Conservation (phyloP, 768 basidiomycete genomes). For the Suillus discolor region DNA sequence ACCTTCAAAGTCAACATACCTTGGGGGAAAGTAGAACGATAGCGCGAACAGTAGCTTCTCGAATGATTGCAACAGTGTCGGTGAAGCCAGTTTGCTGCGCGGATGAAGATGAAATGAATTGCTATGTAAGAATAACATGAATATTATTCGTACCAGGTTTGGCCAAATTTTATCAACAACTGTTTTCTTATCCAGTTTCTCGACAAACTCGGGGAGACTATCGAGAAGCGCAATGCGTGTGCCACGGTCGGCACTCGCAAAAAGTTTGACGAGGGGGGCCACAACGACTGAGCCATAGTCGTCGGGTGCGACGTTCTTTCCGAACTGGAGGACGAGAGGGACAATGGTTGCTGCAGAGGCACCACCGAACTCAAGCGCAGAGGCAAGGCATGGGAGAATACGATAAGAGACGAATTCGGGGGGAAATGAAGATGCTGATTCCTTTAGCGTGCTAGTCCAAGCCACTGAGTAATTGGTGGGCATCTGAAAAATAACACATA, state of each 20-base stretch:
- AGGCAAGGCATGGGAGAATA: constrained; percentile 84
- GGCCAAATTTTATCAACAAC: constrained; percentile 93
- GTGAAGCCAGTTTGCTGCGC: constrained; percentile 91
- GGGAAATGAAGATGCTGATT: constrained; percentile 80
- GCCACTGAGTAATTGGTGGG: neutral
- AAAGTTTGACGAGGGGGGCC: constrained; percentile 82
- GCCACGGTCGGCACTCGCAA: constrained; percentile 87
- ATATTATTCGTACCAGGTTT: constrained; percentile 59
- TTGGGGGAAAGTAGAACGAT: constrained; percentile 85
- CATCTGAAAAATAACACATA: constrained; percentile 27
- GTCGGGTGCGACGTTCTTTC: constrained; percentile 65
- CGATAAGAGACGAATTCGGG: constrained; percentile 82
- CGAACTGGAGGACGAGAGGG: constrained; percentile 82
- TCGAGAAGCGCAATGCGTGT: constrained; percentile 94
- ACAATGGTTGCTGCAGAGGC: constrained; percentile 76
- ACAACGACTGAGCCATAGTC: constrained; percentile 74
- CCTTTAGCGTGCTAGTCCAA: constrained; percentile 67
- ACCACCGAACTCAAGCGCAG: constrained; percentile 78
- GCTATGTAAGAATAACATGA: constrained; percentile 1
- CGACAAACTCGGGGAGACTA: constrained; percentile 78
- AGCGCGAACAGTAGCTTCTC: constrained; percentile 92
- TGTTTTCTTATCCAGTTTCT: constrained; percentile 82
- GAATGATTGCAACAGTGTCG: constrained; percentile 91
- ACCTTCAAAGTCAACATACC: constrained; percentile 41
- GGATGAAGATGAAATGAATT: neutral